Conservation (phyloP, 345 rosid genomes). For the Excoecaria cochinchinensis region DNA sequence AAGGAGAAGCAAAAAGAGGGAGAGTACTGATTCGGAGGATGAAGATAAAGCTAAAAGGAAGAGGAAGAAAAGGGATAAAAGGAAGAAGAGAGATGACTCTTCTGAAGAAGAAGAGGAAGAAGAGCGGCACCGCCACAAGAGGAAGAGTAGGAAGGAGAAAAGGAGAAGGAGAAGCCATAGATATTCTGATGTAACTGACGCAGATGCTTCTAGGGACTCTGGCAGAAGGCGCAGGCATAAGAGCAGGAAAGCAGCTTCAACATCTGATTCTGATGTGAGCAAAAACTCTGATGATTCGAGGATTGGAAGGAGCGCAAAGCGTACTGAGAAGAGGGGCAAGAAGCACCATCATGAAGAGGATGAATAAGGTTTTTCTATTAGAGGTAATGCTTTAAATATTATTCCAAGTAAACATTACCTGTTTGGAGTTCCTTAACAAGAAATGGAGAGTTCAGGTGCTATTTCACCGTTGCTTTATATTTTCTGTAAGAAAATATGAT, state of each 20-base stretch:
- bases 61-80: slow-evolving; percentile 59
- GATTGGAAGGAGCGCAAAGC: slow-evolving; percentile 55
- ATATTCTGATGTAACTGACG: slow-evolving; percentile 43
- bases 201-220: slow-evolving; percentile 39
- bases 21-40: slow-evolving; percentile 54
- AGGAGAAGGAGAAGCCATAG: slow-evolving; percentile 49
- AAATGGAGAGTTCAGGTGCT: no score
- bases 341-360: slow-evolving; percentile 33
- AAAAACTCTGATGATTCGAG: slow-evolving; percentile 49
- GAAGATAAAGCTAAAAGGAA: slow-evolving; percentile 49
- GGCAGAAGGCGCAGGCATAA: slow-evolving; percentile 41
- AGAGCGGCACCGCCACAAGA: slow-evolving; percentile 16
- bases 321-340: slow-evolving; percentile 57
- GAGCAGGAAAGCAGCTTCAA: slow-evolving; percentile 48
- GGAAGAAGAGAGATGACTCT: slow-evolving; percentile 52
- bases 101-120: slow-evolving; percentile 38
- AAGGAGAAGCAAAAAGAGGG: slow-evolving; percentile 60
- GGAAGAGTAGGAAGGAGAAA: slow-evolving; percentile 48
- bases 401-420: neutral
- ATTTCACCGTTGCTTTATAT: no score
- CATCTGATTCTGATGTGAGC: slow-evolving; percentile 50
- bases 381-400: slow-evolving; percentile 8
- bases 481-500: no score
- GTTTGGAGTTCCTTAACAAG: no score
- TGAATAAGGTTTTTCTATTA: neutral